These are phyloP conservation scores for Fistulifera pelliculosa DNA, from an alignment of 108 stramenopile genomes.

Conservation along the genomic window DNA sequence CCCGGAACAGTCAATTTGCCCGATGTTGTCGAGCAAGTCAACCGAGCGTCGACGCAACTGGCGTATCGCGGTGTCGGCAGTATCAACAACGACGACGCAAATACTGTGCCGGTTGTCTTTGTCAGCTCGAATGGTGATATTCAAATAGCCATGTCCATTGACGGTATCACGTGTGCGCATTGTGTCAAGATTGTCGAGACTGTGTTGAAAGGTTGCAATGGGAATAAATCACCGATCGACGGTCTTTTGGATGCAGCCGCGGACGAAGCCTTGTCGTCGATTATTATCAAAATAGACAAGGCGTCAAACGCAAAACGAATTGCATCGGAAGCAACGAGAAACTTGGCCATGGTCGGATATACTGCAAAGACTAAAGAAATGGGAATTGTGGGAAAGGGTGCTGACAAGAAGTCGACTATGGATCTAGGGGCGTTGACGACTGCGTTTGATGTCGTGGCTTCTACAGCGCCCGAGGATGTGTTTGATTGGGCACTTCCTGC, in stretches of 20 bases:
- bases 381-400: constrained; percentile 25
- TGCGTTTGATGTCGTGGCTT: constrained; percentile 44
- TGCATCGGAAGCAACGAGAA: constrained; percentile 68
- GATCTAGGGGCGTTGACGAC: constrained; percentile 31
- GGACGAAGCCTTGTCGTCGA: constrained; percentile 45
- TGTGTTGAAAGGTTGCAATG: constrained; percentile 77
- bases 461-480: constrained; percentile 28
- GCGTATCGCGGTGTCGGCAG: constrained; percentile 57
- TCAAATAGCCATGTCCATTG: constrained; percentile 67
- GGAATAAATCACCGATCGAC: constrained; percentile 75
- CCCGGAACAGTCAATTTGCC: constrained; percentile 67
- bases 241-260: constrained; percentile 80
- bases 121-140: constrained; percentile 53
- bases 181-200: constrained; percentile 89
- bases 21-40: constrained; percentile 57
- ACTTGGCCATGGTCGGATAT: constrained; percentile 84
- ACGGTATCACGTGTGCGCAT: constrained; percentile 84
- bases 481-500: constrained; percentile 71
- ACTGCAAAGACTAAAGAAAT: constrained; percentile 62
- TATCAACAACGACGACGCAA: constrained; percentile 62
- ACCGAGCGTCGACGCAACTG: constrained; percentile 57
- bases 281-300: constrained; percentile 65
- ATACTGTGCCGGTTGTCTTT: constrained; percentile 61
- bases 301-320: constrained; percentile 50
- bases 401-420: constrained; percentile 28